Conservation (phyloP, 768 basidiomycete species). For the Lentinula aciculospora region DNA sequence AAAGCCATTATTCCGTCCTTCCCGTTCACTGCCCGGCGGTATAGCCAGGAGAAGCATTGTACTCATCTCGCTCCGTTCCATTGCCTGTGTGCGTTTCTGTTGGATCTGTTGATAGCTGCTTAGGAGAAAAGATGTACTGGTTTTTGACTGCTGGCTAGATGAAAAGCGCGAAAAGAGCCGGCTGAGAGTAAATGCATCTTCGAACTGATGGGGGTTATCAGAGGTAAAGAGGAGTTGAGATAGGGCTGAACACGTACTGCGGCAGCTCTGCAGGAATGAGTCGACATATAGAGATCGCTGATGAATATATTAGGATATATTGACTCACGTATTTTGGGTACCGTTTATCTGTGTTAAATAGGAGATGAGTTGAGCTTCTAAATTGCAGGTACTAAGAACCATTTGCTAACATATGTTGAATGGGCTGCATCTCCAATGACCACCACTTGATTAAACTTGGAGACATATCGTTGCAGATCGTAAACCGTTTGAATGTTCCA, state of each 20-base stretch:
- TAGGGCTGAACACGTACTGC: not conserved
- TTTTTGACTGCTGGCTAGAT: conserved; percentile 9
- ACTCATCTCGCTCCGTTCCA: conserved; percentile 37
- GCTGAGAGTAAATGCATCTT: conserved; percentile 31
- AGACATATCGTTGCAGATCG: not conserved
- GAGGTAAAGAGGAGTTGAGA: not conserved
- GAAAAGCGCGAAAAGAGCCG: conserved; percentile 41
- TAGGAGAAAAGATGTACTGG: conserved; percentile 36
- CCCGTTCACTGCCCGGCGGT: conserved; percentile 42
- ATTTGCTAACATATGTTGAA: conserved; percentile 5
- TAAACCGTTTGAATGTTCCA: conserved; percentile 4
- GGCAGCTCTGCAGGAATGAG: not conserved
- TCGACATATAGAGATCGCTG: not conserved
- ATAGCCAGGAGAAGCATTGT: conserved; percentile 45
- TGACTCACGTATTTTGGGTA: conserved; percentile 12
- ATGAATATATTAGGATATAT: no score
- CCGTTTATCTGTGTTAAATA: conserved; percentile 10
- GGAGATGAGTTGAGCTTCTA: not conserved
- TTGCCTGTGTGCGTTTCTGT: conserved; percentile 33
- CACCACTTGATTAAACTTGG: not conserved
- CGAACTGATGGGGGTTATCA: conserved; percentile 16
- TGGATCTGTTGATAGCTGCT: conserved; percentile 42
- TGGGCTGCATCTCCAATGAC: conserved; percentile 14
- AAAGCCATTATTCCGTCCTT: conserved; percentile 28
- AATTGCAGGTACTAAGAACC: not conserved